These are phyloP conservation scores for Colletotrichum zoysiae DNA, from an alignment of 2,329 filamentous ascomycete species.

Conservation along the genomic window DNA sequence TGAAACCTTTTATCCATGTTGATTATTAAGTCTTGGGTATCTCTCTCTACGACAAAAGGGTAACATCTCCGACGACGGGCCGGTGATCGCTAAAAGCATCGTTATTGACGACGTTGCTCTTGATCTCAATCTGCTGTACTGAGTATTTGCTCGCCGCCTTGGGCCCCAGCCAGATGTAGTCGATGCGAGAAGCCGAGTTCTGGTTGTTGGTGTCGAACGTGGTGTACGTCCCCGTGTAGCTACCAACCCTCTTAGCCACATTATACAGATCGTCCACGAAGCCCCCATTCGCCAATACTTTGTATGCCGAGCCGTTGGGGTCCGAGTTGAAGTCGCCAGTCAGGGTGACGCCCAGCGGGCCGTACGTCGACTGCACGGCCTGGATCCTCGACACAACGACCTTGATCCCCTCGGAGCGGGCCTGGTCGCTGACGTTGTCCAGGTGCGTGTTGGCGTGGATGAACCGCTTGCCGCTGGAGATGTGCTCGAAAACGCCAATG, in stretches of 20 bases:
- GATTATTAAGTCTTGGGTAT: not conserved
- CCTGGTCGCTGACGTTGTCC: conserved; percentile 60
- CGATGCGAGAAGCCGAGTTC: conserved; percentile 65
- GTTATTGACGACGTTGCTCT: conserved; percentile 61
- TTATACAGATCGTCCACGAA: conserved; percentile 55
- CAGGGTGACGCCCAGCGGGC: conserved; percentile 55
- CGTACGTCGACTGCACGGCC: conserved; percentile 40
- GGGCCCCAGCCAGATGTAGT: conserved; percentile 71
- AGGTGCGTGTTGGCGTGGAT: conserved; percentile 66
- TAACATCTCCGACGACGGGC: conserved; percentile 73
- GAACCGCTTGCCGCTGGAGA: conserved; percentile 52
- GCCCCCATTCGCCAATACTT: conserved; percentile 45
- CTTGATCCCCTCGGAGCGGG: conserved; percentile 59
- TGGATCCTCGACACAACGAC: conserved; percentile 56
- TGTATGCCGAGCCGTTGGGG: conserved; percentile 50
- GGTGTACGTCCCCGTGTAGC: conserved; percentile 69
- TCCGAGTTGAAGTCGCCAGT: conserved; percentile 66
- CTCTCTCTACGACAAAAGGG: conserved; percentile 22
- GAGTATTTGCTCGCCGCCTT: conserved; percentile 51
- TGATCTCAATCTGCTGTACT: conserved; percentile 67
- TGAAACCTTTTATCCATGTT: not conserved
- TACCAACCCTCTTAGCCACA: conserved; percentile 46
- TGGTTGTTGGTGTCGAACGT: conserved; percentile 62
- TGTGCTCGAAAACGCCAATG: conserved; percentile 60
- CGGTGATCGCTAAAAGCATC: conserved; percentile 75